A percentile compares a stretch with the other conserved stretches of the same genome.
phyloP scores from a whole-genome alignment of 768 basidiomycete species.

The Termitomyces sp. region DNA sequence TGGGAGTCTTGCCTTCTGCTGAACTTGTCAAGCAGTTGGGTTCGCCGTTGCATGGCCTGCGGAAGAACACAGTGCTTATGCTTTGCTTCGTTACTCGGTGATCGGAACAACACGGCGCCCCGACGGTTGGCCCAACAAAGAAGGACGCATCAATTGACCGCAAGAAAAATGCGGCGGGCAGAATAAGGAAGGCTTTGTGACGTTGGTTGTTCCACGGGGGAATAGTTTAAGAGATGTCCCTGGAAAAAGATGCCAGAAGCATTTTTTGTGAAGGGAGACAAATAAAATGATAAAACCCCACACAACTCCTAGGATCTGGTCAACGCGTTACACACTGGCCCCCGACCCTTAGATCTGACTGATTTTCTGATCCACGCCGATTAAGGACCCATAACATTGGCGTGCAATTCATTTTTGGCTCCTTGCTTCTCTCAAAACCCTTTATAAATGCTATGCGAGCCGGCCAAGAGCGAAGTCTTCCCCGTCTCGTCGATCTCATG shows the following conservation, averaged over 20 bases:
- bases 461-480: slow-evolving; percentile 28
- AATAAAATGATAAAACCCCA: slow-evolving; percentile 38
- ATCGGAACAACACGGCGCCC: slow-evolving; percentile 33
- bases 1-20: background rate
- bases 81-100: slow-evolving; percentile 19
- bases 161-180: slow-evolving; percentile 5
- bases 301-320: slow-evolving; percentile 40
- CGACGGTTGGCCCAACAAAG: slow-evolving; percentile 16
- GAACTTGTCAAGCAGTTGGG: background rate
- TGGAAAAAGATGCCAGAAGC: slow-evolving; percentile 32
- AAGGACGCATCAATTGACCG: slow-evolving; percentile 16
- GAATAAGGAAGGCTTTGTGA: slow-evolving; percentile 5
- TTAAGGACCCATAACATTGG: slow-evolving; percentile 35
- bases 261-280: slow-evolving; percentile 22
- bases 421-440: slow-evolving; percentile 30
- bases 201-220: slow-evolving; percentile 18
- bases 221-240: slow-evolving; percentile 26
- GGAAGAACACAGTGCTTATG: background rate
- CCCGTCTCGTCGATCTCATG: slow-evolving; percentile 40
- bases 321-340: slow-evolving; percentile 35
- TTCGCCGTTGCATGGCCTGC: background rate
- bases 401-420: slow-evolving; percentile 36
- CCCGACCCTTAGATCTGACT: slow-evolving; percentile 69
- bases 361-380: slow-evolving; percentile 51
- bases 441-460: slow-evolving; percentile 51